These are phyloP conservation scores for Venustampulla echinocandica DNA, from an alignment of 495 filamentous ascomycete genomes.

Conservation along the genomic window DNA sequence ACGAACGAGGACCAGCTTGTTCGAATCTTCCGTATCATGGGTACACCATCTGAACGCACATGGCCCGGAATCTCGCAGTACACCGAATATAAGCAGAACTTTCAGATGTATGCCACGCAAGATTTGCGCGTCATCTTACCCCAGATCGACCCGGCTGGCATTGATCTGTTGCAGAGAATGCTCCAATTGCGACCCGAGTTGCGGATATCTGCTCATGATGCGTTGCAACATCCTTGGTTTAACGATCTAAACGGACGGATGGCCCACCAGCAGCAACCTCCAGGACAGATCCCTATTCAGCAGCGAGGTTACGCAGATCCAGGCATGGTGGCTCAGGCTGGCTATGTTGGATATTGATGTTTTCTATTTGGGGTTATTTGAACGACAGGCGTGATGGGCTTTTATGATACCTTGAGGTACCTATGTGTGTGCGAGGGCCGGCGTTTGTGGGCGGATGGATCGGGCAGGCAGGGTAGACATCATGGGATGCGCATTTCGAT, in stretches of 20 bases:
- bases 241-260: constrained; percentile 19
- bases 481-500: background rate
- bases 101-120: constrained; percentile 93
- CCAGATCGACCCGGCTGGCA: constrained; percentile 75
- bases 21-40: constrained; percentile 96
- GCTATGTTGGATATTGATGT: constrained; percentile 15
- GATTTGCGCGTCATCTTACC: constrained; percentile 77
- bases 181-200: constrained; percentile 89
- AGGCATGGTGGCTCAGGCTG: constrained; percentile 10
- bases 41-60: constrained; percentile 81
- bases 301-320: constrained; percentile 20
- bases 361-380: background rate
- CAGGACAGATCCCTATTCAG: constrained; percentile 14
- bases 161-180: constrained; percentile 84
- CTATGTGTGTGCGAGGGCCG: background rate
- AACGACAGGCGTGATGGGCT: background rate
- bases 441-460: background rate
- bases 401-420: constrained; percentile 2
- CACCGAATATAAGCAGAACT: constrained; percentile 89
- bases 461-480: background rate
- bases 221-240: constrained; percentile 88
- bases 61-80: constrained; percentile 88
- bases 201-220: constrained; percentile 75
- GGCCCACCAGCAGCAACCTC: constrained; percentile 13
- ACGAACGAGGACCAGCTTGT: constrained; percentile 94